Evolutionary conservation across 768 basidiomycete genomes (phyloP), one percentile per base, ranked within the genome.

Genomic region (Lactarius sanguifluus): DNA sequence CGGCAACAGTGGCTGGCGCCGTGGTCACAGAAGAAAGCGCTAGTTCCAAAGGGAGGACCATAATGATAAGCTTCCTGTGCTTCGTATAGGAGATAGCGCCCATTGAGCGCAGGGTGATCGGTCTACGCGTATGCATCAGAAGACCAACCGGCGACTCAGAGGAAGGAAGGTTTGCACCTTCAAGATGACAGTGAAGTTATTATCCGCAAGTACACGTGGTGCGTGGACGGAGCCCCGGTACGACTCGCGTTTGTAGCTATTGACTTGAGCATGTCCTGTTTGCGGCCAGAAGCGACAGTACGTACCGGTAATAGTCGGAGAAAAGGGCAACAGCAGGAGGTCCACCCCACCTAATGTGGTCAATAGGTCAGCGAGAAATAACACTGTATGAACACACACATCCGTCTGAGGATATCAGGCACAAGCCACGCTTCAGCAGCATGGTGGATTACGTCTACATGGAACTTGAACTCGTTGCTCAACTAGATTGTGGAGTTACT

Each of bases 21-120:
- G 85, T 85, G 0, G 86, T 96, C 12, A 96, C 87, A 30, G 91
- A 85, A 3, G 87, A 81, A 41, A 96, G 79, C 0, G 94, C 90
- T 10, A 86, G 77, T 60, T 87, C 85, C 8, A 80, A 80, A 38
- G 89, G 85, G 6, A 96, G 81, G 81, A 66, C 92, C 92, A 71
- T 90, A 92, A 73, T 87, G 89, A 72, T 89, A 85, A 0, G 89
- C 91, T 75, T 91, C 90, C 71, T 92, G 91, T 5, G 93, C 92
- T 75, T 96, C 93, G 70, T 86, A 90, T 25, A 93, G 73, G 12
- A 96, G 81, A 76, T 89, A 88, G 5, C 93, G 85, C 6, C 88
- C 88, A 64, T 93, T 84, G 57, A 86, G 71, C 2, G 77, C 80
- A 1, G 87, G 84, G 70, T 90, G 88, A 70, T 89, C 87, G 59